Conservation (phyloP, 768 basidiomycete genomes). For the Collybia sordida region DNA sequence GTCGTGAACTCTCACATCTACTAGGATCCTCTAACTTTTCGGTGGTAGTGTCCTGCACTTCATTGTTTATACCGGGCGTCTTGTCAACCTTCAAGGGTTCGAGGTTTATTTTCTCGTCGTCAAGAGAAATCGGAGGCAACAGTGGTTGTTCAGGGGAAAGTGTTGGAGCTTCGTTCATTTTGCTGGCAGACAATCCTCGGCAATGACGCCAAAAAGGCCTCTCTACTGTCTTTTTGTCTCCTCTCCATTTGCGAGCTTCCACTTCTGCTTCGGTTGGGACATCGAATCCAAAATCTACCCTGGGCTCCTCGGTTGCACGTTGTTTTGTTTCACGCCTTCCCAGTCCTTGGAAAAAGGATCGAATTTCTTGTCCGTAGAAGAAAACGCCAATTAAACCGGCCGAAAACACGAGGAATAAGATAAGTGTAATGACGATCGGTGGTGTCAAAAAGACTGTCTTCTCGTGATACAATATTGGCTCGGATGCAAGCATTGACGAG, state of each 20-base stretch:
- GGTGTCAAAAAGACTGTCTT: constrained; percentile 10
- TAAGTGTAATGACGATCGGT: constrained; percentile 15
- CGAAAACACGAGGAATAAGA: constrained; percentile 17
- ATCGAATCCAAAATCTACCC: constrained; percentile 17
- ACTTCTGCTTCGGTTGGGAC: constrained; percentile 18
- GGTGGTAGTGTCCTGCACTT: too few relatives aligned
- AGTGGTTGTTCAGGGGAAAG: constrained; percentile 6
- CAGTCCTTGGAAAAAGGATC: constrained; percentile 4
- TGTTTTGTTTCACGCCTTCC: neutral
- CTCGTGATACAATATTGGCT: too few relatives aligned
- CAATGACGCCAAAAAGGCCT: constrained; percentile 2
- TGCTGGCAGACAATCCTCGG: constrained; percentile 12
- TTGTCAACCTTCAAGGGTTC: too few relatives aligned
- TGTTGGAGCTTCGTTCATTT: constrained; percentile 20
- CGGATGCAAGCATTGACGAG: too few relatives aligned
- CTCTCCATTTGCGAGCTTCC: constrained; percentile 10
- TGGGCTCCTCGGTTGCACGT: constrained; percentile 13
- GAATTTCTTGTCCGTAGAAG: constrained; percentile 15
- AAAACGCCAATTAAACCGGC: constrained; percentile 12
- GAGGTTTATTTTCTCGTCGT: too few relatives aligned
- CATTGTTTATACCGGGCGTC: too few relatives aligned
- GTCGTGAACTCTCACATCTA: too few relatives aligned
- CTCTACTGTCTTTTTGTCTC: constrained; percentile 11
- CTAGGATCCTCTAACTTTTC: too few relatives aligned
- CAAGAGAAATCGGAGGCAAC: neutral